phyloP scores from a whole-genome alignment of 495 filamentous ascomycete species.

The Penicillium cataractarum region DNA sequence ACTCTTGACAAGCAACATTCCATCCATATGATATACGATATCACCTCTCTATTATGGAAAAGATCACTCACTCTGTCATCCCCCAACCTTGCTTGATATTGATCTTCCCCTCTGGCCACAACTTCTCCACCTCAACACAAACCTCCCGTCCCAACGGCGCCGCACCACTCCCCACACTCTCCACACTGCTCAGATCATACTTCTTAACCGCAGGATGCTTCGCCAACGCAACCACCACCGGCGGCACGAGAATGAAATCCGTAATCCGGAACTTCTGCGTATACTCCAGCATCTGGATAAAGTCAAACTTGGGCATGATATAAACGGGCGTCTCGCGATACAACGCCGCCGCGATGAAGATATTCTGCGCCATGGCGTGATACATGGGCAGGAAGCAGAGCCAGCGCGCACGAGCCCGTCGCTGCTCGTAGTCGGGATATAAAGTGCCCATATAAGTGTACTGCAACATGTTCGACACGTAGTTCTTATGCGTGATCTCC shows the following conservation, averaged over 20 bases:
- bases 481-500: conserved; percentile 73
- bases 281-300: conserved; percentile 67
- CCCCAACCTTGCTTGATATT: conserved; percentile 82
- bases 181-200: conserved; percentile 70
- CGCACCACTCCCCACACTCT: conserved; percentile 60
- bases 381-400: conserved; percentile 75
- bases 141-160: conserved; percentile 68
- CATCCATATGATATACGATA: neutral
- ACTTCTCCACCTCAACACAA: conserved; percentile 57
- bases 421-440: conserved; percentile 48
- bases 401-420: conserved; percentile 38
- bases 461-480: conserved; percentile 70
- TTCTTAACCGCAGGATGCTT: conserved; percentile 67
- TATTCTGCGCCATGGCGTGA: conserved; percentile 62
- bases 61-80: conserved; percentile 68
- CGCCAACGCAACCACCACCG: conserved; percentile 70
- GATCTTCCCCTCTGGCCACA: conserved; percentile 59
- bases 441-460: conserved; percentile 50
- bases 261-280: conserved; percentile 73
- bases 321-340: conserved; percentile 57
- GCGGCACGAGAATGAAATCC: conserved; percentile 63
- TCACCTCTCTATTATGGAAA: neutral
- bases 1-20: neutral
- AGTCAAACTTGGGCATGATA: conserved; percentile 75
- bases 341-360: conserved; percentile 48